Evolutionary conservation across 495 filamentous ascomycete species (phyloP).

Genomic region (Tuber microsphaerosporum): DNA sequence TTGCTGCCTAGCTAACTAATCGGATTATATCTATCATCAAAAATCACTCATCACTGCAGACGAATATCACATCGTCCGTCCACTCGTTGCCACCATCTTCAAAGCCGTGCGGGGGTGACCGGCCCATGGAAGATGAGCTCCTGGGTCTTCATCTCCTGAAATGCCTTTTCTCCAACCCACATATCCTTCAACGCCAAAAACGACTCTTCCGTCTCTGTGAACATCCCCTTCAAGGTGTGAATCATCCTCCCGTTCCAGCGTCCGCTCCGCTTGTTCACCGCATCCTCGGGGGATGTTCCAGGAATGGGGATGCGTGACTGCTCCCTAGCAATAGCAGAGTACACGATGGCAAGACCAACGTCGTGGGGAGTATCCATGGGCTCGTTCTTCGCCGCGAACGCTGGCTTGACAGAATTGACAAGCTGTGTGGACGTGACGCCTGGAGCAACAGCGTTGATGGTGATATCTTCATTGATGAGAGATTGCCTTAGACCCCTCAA

Average conservation of each 20-base stretch:
- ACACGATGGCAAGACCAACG: constrained; percentile 41
- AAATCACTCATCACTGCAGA: neutral
- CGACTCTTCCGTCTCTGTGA: constrained; percentile 42
- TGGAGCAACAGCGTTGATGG: constrained; percentile 43
- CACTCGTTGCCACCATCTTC: neutral
- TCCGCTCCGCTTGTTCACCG: neutral
- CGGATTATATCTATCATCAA: neutral
- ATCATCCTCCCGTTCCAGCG: constrained; percentile 43
- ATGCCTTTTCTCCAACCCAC: neutral
- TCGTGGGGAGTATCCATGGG: constrained; percentile 38
- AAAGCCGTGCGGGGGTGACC: neutral
- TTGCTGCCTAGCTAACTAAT: neutral
- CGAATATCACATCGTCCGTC: neutral
- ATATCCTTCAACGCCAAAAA: neutral
- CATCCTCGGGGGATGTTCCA: constrained; percentile 28
- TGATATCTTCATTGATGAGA: constrained; percentile 28
- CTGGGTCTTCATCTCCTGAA: neutral
- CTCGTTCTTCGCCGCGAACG: constrained; percentile 32
- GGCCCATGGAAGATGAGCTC: neutral
- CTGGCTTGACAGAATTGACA: constrained; percentile 28
- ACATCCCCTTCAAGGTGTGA: constrained; percentile 41
- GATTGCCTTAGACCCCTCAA: neutral
- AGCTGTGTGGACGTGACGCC: constrained; percentile 40
- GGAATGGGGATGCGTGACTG: constrained; percentile 31
- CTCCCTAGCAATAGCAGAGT: constrained; percentile 40